Evolutionary conservation across 345 rosid genomes (phyloP).

Genomic region (Laguncularia racemosa): DNA sequence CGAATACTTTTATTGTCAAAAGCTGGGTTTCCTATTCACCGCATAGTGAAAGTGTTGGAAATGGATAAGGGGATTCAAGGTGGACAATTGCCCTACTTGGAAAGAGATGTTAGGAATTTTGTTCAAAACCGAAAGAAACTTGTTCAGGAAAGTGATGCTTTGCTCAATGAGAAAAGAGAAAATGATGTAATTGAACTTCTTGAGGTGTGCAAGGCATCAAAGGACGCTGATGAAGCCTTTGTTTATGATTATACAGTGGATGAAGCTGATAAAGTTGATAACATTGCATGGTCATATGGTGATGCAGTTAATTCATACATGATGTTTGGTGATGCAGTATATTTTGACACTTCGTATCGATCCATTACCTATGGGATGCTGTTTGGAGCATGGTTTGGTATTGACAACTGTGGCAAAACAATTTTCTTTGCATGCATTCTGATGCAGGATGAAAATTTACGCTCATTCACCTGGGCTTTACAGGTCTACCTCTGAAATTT

Average conservation of each 20-base stretch:
- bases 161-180: slow-evolving; percentile 67
- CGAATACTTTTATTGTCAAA: slow-evolving; percentile 78
- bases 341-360: slow-evolving; percentile 64
- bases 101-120: slow-evolving; percentile 91
- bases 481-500: slow-evolving; percentile 60
- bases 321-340: slow-evolving; percentile 67
- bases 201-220: slow-evolving; percentile 62
- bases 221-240: slow-evolving; percentile 63
- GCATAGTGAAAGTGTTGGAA: slow-evolving; percentile 81
- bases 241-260: slow-evolving; percentile 58
- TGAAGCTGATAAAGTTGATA: slow-evolving; percentile 64
- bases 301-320: slow-evolving; percentile 51
- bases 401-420: slow-evolving; percentile 58
- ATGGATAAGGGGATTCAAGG: slow-evolving; percentile 80
- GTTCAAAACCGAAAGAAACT: slow-evolving; percentile 78
- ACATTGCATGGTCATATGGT: slow-evolving; percentile 80
- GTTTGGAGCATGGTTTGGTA: slow-evolving; percentile 79
- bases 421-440: slow-evolving; percentile 72
- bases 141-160: slow-evolving; percentile 81
- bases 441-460: slow-evolving; percentile 69
- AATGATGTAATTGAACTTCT: slow-evolving; percentile 63
- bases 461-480: slow-evolving; percentile 83
- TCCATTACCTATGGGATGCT: slow-evolving; percentile 80
- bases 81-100: slow-evolving; percentile 83
- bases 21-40: slow-evolving; percentile 91